Evolutionary conservation across 257 asterid genomes (phyloP).

Genomic region (Paulownia fortunei): DNA sequence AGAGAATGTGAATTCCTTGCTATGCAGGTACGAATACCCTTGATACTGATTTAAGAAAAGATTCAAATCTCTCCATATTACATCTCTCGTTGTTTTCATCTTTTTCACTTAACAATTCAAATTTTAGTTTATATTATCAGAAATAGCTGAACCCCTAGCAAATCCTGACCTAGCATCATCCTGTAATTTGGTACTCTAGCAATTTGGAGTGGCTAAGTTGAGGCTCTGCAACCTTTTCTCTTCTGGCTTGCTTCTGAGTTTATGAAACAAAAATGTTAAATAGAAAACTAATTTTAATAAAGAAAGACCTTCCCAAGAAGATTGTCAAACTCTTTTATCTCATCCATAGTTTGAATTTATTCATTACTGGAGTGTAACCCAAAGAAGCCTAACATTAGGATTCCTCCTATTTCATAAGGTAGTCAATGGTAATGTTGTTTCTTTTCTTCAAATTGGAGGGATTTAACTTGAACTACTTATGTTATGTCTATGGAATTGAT

Average conservation of each 20-base stretch:
- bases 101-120: neutral
- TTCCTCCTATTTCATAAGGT: neutral
- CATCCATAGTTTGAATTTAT: neutral
- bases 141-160: constrained; percentile 5
- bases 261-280: neutral
- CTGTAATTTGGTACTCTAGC: neutral
- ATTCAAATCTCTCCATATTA: neutral
- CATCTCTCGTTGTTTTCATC: neutral
- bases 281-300: neutral
- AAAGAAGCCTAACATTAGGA: neutral
- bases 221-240: neutral
- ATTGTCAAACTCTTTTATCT: constrained; percentile 14
- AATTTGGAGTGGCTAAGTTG: constrained; percentile 9
- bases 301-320: neutral
- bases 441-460: neutral
- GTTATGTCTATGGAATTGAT: constrained; percentile 4
- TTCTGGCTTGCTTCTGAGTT: constrained; percentile 1
- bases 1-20: constrained; percentile 98
- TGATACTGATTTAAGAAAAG: neutral
- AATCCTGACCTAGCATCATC: neutral
- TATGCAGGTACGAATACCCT: constrained; percentile 72
- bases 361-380: neutral
- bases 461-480: neutral
- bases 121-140: neutral
- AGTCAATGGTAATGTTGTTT: neutral